Evolutionary conservation across 2,329 filamentous ascomycete genomes (phyloP).

Genomic region (Macrophomina tecta): DNA sequence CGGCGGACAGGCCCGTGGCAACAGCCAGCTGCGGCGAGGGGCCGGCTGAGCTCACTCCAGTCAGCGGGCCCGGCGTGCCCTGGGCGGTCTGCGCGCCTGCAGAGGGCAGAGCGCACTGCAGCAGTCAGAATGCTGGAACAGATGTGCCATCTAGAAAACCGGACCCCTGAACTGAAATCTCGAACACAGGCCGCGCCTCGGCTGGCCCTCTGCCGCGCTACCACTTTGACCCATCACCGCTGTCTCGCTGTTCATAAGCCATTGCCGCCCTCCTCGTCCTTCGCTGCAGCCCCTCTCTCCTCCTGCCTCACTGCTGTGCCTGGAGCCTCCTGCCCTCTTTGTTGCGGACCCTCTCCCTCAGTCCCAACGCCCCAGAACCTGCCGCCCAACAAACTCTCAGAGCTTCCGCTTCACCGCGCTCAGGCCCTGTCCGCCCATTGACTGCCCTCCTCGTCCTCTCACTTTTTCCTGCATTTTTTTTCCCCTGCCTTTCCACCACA

Average conservation of each 20-base stretch:
- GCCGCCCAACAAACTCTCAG: conserved; percentile 28
- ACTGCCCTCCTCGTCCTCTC: background rate
- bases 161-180: conserved; percentile 27
- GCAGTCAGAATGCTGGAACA: conserved; percentile 11
- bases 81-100: conserved; percentile 2
- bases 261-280: conserved; percentile 5
- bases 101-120: background rate
- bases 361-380: conserved; percentile 22
- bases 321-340: conserved; percentile 14
- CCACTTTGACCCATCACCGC: conserved; percentile 3
- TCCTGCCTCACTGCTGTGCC: background rate
- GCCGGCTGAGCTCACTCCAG: background rate
- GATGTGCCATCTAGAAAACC: conserved; percentile 23
- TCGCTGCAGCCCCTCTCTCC: background rate
- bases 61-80: conserved; percentile 12
- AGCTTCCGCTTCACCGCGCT: conserved; percentile 18
- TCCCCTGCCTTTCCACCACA: background rate
- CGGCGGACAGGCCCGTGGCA: background rate
- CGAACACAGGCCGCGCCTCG: conserved; percentile 24
- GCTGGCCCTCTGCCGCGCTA: background rate
- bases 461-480: background rate
- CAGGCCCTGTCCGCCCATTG: background rate
- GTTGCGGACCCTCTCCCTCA: conserved; percentile 12
- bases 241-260: conserved; percentile 15
- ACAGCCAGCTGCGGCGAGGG: too few species aligned